phyloP scores from a whole-genome alignment of 805 yeast genomes.

The Candida quercuum region DNA sequence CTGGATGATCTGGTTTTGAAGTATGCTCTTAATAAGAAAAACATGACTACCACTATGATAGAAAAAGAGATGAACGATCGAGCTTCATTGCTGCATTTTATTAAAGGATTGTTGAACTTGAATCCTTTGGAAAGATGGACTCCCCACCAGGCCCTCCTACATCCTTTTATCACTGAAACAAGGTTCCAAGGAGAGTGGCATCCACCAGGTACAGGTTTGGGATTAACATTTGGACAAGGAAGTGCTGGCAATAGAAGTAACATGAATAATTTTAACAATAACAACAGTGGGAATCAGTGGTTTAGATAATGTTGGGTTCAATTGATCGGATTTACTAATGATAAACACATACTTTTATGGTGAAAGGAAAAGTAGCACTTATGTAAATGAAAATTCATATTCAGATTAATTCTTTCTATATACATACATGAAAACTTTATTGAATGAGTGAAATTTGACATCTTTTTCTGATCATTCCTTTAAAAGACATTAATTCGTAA shows the following conservation, averaged over 20 bases:
- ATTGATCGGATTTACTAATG: too few relatives aligned
- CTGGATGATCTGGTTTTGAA: conserved; percentile 71
- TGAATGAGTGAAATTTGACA: too few relatives aligned
- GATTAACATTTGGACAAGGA: too few relatives aligned
- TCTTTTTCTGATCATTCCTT: too few relatives aligned
- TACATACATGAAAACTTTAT: not conserved
- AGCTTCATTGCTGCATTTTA: conserved; percentile 66
- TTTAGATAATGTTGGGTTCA: too few relatives aligned
- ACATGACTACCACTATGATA: conserved; percentile 39
- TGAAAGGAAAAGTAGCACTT: too few relatives aligned
- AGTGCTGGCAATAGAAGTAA: too few relatives aligned
- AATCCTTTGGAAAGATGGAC: conserved; percentile 96
- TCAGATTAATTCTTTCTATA: too few relatives aligned
- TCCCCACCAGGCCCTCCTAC: conserved; percentile 90
- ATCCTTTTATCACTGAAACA: conserved; percentile 77
- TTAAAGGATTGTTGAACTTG: conserved; percentile 69
- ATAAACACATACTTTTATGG: too few relatives aligned
- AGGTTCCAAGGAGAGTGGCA: conserved; percentile 49
- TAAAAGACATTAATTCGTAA: too few relatives aligned
- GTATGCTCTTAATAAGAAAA: conserved; percentile 61
- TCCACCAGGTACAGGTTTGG: conserved; percentile 37
- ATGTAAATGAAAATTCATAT: too few relatives aligned
- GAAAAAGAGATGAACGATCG: conserved; percentile 76
- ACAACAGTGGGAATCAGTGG: conserved; percentile 9
- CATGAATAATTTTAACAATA: not conserved